Conservation (phyloP, 257 asterid genomes). For the Handroanthus guayacan region DNA sequence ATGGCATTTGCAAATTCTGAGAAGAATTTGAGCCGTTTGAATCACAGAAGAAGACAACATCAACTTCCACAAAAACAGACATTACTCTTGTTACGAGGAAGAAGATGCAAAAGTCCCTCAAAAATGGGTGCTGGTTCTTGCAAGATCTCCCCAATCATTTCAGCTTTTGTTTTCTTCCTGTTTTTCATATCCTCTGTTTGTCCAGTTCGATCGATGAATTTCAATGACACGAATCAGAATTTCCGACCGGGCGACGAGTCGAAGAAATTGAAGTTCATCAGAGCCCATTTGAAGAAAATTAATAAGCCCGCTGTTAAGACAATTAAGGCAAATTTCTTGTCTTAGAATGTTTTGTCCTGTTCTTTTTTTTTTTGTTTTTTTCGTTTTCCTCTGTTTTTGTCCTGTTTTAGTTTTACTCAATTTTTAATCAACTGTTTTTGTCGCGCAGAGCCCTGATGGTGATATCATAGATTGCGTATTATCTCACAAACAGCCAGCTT, state of each 20-base stretch:
- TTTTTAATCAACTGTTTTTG: constrained; percentile 10
- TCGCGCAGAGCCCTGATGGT: constrained; percentile 89
- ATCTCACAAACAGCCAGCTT: constrained; percentile 85
- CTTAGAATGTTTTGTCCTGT: constrained; percentile 21
- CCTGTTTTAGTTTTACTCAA: constrained; percentile 5
- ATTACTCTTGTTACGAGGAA: constrained; percentile 34
- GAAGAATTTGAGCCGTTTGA: constrained; percentile 38
- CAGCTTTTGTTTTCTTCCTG: constrained; percentile 57
- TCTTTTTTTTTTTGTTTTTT: constrained; percentile 27
- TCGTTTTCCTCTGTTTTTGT: constrained; percentile 13
- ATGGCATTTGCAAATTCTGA: constrained; percentile 38
- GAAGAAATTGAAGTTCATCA: constrained; percentile 52
- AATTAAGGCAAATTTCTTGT: constrained; percentile 58
- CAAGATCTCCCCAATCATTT: constrained; percentile 61
- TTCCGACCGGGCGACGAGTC: constrained; percentile 62
- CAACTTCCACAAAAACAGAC: constrained; percentile 44
- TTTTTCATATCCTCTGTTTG: constrained; percentile 54
- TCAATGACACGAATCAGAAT: constrained; percentile 51
- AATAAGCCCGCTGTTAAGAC: constrained; percentile 82
- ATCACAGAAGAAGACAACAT: constrained; percentile 52
- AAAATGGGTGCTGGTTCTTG: constrained; percentile 46
- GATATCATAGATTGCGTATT: constrained; percentile 85
- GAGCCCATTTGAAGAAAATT: constrained; percentile 67
- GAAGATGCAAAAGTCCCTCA: constrained; percentile 39
- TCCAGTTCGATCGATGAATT: constrained; percentile 50